Conservation (phyloP, 1,284 basidiomycete species). For the Trametes hirsuta region DNA sequence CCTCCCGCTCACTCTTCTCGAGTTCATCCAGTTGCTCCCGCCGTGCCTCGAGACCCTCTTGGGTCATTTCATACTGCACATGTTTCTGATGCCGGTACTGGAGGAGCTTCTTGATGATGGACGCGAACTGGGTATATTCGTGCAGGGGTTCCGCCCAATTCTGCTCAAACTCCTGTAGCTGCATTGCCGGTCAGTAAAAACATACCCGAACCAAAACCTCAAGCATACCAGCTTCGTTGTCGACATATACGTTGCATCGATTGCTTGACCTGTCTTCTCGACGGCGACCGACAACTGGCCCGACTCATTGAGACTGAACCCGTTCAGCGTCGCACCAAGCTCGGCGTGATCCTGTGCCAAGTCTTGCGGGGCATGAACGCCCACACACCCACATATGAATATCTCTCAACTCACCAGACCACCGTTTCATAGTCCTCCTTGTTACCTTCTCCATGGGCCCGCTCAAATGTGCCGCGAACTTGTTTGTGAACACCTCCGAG, state of each 20-base stretch:
- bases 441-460: conserved; percentile 97
- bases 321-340: conserved; percentile 94
- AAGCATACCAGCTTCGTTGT: conserved; percentile 75
- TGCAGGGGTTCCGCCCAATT: conserved; percentile 95
- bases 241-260: conserved; percentile 92
- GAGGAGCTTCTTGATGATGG: conserved; percentile 92
- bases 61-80: conserved; percentile 96
- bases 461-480: conserved; percentile 90
- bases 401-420: conserved; percentile 68
- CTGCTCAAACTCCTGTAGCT: conserved; percentile 92
- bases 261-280: conserved; percentile 94
- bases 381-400: not conserved
- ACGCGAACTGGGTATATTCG: conserved; percentile 94
- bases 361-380: conserved; percentile 52
- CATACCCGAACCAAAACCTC: not conserved
- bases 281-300: conserved; percentile 77
- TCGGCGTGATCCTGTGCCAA: conserved; percentile 91
- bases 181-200: not conserved
- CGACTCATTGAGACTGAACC: conserved; percentile 89
- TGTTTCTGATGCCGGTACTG: conserved; percentile 98
- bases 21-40: conserved; percentile 88
- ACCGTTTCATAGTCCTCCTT: conserved; percentile 87
- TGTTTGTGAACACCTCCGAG: conserved; percentile 95
- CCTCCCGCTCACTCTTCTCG: conserved; percentile 92
- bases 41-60: conserved; percentile 88